Evolutionary conservation across 495 filamentous ascomycete species (phyloP).

Genomic region (Aspergillus indologenus): DNA sequence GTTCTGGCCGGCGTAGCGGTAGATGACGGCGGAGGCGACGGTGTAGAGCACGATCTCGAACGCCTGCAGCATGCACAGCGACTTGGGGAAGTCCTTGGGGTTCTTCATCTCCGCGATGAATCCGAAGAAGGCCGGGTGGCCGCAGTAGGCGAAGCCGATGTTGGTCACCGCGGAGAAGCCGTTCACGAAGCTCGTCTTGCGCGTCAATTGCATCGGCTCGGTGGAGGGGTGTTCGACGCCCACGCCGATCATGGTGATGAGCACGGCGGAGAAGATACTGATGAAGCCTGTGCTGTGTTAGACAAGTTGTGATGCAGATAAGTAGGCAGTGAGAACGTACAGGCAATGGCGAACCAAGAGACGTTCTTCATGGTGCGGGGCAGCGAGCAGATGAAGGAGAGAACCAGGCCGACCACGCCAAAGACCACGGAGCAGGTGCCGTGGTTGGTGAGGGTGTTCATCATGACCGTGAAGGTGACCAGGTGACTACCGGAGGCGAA

Average conservation of each 20-base stretch:
- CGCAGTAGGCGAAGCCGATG: constrained; percentile 42
- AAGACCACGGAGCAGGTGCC: constrained; percentile 67
- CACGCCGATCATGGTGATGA: constrained; percentile 68
- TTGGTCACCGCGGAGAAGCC: constrained; percentile 35
- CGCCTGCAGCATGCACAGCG: constrained; percentile 58
- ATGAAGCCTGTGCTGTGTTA: constrained; percentile 41
- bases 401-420: constrained; percentile 57
- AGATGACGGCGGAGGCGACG: constrained; percentile 50
- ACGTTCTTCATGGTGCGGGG: constrained; percentile 63
- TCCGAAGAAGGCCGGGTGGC: constrained; percentile 67
- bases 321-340: constrained; percentile 15
- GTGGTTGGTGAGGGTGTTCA: constrained; percentile 62
- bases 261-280: constrained; percentile 65
- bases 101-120: constrained; percentile 74
- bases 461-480: constrained; percentile 64
- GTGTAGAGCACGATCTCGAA: constrained; percentile 63
- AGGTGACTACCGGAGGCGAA: constrained; percentile 76
- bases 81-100: constrained; percentile 60
- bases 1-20: constrained; percentile 61
- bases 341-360: constrained; percentile 58
- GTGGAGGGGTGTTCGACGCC: constrained; percentile 37
- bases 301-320: not conserved
- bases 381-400: constrained; percentile 60
- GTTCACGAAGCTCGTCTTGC: constrained; percentile 25
- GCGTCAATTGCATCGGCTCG: constrained; percentile 19